Evolutionary conservation across 257 asterid species (phyloP), one percentile per base, ranked within the genome.

Genomic region (Nicotiana attenuata): DNA sequence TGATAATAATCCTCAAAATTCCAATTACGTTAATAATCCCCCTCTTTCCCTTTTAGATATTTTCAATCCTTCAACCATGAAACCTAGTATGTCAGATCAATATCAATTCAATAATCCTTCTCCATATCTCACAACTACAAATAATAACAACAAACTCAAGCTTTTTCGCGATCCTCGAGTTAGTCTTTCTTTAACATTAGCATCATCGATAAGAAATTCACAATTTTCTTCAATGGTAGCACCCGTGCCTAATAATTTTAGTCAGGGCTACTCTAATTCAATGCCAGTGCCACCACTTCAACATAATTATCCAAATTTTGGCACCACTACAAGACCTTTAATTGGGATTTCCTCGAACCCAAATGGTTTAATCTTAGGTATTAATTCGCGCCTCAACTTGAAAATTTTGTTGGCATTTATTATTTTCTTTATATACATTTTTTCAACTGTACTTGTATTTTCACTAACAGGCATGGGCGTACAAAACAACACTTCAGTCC

Each of bases 401-500:
- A 3, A 47, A 0, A 22, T 45, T 3, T 71, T 10, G 8, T 45
- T 45, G 5, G 20, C 20, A 41, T 71, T 41, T 45, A 3, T 69
- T 69, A 69, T 69, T 73, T 55, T 47, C 11, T 24, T 45, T 35
- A 14, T 47, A 52, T 52, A 52, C 5, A 5, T 47, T 3, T 38
- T 71, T 3, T 38, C 33, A 69, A 11, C 14, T 71, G 16, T 24
- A 47, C 7, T 71, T 71, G 7, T 73, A 47, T 73, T 50, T 50
- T 73, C 63, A 73, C 15, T 20, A 14, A 73, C 66, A 9, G 80
- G 78, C 11, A 75, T 78, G 80, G 87, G 81, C 47, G 55, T 50
- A 24, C 56, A 41, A 57, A 71, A 13, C 59, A 71, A 38, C 31
- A 90, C 92, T 86, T 89, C 94, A 81, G 79, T 87, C 91, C 94